Conservation (phyloP, 2,329 filamentous ascomycete species). For the Phialophora tarda region DNA sequence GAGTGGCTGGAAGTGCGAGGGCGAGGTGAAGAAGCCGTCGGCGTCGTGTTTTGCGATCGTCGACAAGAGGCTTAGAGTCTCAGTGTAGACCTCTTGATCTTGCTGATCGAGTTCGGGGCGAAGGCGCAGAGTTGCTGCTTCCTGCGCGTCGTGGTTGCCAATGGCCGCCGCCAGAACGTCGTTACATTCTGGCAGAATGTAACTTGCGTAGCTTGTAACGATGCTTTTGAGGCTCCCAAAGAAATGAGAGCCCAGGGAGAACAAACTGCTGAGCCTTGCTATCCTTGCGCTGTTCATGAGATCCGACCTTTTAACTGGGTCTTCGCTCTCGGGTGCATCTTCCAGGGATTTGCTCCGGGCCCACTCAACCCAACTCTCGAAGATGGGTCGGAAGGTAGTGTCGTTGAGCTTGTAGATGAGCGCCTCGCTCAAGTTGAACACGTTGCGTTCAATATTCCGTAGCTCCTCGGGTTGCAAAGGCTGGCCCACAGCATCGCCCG, state of each 20-base stretch:
- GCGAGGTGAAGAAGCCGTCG: constrained; percentile 54
- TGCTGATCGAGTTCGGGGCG: constrained; percentile 44
- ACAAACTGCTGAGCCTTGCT: constrained; percentile 65
- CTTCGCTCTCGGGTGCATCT: constrained; percentile 12
- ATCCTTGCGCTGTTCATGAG: constrained; percentile 54
- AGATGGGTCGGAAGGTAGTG: constrained; percentile 87
- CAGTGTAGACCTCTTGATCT: constrained; percentile 33
- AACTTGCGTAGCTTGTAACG: constrained; percentile 88
- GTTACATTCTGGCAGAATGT: constrained; percentile 77
- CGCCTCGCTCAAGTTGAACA: constrained; percentile 76
- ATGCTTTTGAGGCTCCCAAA: constrained; percentile 64
- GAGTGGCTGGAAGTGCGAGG: constrained; percentile 79
- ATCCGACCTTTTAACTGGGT: neutral
- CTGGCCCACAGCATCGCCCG: constrained; percentile 31
- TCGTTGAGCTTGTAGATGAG: constrained; percentile 98
- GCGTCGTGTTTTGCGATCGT: constrained; percentile 36
- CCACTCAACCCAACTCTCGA: constrained; percentile 85
- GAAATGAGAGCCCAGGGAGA: constrained; percentile 34
- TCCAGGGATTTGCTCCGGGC: constrained; percentile 52
- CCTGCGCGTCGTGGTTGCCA: neutral
- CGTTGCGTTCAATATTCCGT: constrained; percentile 64
- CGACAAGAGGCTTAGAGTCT: constrained; percentile 17
- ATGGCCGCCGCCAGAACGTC: constrained; percentile 58
- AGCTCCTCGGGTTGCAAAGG: constrained; percentile 38
- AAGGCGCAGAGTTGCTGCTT: neutral